Percentiles rank a stretch among this genome's conserved stretches.
Evolutionary conservation across 148 eudicot genomes (phyloP).

Genomic region (Heliamphora exappendiculata): DNA sequence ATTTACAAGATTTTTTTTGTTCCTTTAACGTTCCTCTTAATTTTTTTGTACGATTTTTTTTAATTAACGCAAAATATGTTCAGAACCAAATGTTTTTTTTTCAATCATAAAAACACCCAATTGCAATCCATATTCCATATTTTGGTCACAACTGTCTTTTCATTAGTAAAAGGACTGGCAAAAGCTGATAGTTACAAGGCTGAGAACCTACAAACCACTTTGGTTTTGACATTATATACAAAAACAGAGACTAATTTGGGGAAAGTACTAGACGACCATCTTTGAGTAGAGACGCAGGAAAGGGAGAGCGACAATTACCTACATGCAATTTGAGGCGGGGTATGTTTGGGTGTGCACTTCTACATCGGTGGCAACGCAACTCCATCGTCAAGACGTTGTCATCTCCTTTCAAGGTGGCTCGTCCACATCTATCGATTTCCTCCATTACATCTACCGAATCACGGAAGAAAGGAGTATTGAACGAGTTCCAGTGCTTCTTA

Average conservation of each 20-base stretch:
- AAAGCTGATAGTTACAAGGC: background rate
- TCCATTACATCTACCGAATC: slow-evolving; percentile 82
- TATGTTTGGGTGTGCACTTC: slow-evolving; percentile 90
- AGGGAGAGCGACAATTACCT: slow-evolving; percentile 44
- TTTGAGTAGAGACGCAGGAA: slow-evolving; percentile 48
- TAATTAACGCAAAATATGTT: no score
- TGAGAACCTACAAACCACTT: background rate
- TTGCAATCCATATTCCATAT: no score
- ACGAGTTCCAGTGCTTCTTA: slow-evolving; percentile 98
- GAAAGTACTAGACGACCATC: slow-evolving; percentile 48
- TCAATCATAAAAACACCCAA: no score
- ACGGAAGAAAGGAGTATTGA: slow-evolving; percentile 74
- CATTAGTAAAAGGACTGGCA: no score
- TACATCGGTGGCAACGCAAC: slow-evolving; percentile 81
- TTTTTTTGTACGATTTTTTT: no score
- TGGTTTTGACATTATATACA: background rate
- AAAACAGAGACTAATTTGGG: background rate
- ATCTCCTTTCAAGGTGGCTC: slow-evolving; percentile 33
- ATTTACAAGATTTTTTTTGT: no score
- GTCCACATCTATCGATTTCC: slow-evolving; percentile 48
- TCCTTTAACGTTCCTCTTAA: no score
- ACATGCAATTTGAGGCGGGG: slow-evolving; percentile 77
- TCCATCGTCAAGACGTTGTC: slow-evolving; percentile 54
- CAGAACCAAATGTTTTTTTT: no score
- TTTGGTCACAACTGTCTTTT: no score